Percentiles rank a stretch among this genome's conserved stretches.
These are phyloP conservation scores for Coemansia sp. DNA, from an alignment of 192 early-diverging fungal genomes.

Conservation along the genomic window DNA sequence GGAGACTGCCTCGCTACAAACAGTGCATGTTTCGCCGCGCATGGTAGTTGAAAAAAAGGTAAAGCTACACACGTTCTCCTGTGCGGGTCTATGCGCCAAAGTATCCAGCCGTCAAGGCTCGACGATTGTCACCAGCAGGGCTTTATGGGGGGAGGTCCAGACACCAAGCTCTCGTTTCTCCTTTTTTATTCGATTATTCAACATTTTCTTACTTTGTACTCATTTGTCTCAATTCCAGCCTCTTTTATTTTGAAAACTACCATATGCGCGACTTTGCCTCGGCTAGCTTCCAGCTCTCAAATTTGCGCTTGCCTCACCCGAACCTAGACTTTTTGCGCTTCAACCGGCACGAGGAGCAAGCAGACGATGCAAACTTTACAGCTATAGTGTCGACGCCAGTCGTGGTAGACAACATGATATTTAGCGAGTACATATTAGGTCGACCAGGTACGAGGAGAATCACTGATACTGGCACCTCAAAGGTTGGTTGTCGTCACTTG, in stretches of 20 bases:
- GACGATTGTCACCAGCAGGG: not conserved
- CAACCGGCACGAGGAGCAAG: slow-evolving; percentile 24
- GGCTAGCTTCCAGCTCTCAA: slow-evolving; percentile 27
- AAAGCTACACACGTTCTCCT: not conserved
- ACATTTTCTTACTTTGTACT: not conserved
- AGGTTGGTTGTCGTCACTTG: not conserved
- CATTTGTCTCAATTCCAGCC: not conserved
- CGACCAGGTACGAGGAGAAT: slow-evolving; percentile 14
- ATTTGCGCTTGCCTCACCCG: slow-evolving; percentile 31
- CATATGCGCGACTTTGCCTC: slow-evolving; percentile 24
- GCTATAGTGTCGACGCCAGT: slow-evolving; percentile 31
- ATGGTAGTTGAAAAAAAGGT: not conserved
- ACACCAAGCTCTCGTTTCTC: not conserved
- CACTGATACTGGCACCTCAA: not conserved
- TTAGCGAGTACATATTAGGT: slow-evolving; percentile 25
- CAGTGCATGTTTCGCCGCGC: slow-evolving; percentile 30
- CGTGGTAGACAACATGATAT: slow-evolving; percentile 20
- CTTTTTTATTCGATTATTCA: no score
- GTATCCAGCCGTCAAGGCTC: not conserved
- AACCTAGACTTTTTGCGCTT: slow-evolving; percentile 34
- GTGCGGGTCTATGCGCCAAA: not conserved
- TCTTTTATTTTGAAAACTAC: not conserved
- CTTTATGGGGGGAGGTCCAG: slow-evolving; percentile 24
- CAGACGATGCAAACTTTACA: slow-evolving; percentile 31
- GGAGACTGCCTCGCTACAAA: slow-evolving; percentile 33